Evolutionary conservation across 768 basidiomycete genomes (phyloP).

Genomic region (Leucosporidium creatinivorum): DNA sequence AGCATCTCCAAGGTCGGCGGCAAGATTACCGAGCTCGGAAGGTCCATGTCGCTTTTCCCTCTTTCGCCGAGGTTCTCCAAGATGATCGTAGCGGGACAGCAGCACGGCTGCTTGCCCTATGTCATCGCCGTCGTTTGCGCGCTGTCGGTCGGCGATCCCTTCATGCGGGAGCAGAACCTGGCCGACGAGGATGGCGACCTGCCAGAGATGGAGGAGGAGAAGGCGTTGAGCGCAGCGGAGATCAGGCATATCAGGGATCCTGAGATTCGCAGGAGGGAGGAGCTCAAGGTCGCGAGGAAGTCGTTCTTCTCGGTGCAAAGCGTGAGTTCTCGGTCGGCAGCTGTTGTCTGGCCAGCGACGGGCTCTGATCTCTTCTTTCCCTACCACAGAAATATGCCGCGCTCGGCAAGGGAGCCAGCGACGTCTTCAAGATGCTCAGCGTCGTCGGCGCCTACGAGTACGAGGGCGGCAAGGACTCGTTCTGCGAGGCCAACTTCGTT

Average conservation of each 20-base stretch:
- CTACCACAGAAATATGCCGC: slow-evolving; percentile 61
- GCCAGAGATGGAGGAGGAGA: slow-evolving; percentile 44
- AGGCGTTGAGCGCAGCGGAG: slow-evolving; percentile 42
- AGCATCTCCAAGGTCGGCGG: slow-evolving; percentile 45
- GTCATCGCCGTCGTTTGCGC: slow-evolving; percentile 84
- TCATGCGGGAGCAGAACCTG: slow-evolving; percentile 66
- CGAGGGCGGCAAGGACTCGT: slow-evolving; percentile 66
- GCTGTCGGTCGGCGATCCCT: slow-evolving; percentile 90
- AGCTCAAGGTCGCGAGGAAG: slow-evolving; percentile 57
- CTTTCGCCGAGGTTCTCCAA: slow-evolving; percentile 89
- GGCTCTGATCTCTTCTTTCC: too few relatives aligned
- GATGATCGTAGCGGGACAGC: slow-evolving; percentile 79
- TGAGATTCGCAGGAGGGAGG: slow-evolving; percentile 44
- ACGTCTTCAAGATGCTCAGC: slow-evolving; percentile 77
- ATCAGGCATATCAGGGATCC: slow-evolving; percentile 43
- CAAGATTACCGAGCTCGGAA: slow-evolving; percentile 81
- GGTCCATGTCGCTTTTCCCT: slow-evolving; percentile 86
- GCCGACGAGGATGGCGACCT: slow-evolving; percentile 48
- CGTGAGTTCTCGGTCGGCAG: slow-evolving; percentile 46
- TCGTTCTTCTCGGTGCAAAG: slow-evolving; percentile 75
- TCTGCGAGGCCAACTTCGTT: slow-evolving; percentile 85
- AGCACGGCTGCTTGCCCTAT: slow-evolving; percentile 86
- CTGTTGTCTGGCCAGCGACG: not conserved
- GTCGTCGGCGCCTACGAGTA: slow-evolving; percentile 97
- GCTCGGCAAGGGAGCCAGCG: slow-evolving; percentile 72